Base-by-base conservation (phyloP, 2,329 filamentous ascomycete genomes). In the Epichloe sp. region DNA sequence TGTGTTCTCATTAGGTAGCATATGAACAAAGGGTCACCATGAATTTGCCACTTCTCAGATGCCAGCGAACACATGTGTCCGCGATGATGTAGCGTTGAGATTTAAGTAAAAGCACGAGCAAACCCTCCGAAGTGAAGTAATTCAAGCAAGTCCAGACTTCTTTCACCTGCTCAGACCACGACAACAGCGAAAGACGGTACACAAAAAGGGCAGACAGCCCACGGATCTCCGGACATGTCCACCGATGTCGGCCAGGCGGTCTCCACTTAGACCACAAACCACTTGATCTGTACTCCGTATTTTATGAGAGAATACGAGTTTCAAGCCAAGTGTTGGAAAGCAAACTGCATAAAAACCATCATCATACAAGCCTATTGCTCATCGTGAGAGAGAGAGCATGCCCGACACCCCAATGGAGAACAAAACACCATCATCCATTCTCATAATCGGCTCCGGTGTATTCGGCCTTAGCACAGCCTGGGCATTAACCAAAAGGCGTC, bases 401-500 rank as follows among this genome's bases (percentile, higher is more conserved):
- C 37, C 37, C 34, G 37, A 37, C 15, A 8, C 8, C 40, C 40
- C 49, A 49, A 68, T 68, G 66, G 58, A 63, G 50, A 37, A 19
- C 15, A 53, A 49, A 26, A 52, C 60, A 17, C 74, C 73, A 15
- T 62, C 65, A 44, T 77, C 76, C 19, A 74, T 87, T 59, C 73
- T 88, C 51, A 83, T 88, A 55, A 67, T 88, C 50, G 85, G 85
- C 51, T 78, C 78, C n/a, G 80, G 80, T 44, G 77, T 80, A 55
- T 83, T 83, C 57, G 80, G 80, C 56, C 75, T 78, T 51, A 65
- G 68, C 53, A 76, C 74, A 7, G 86, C 88, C 48, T 80, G 83
- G 56, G 76, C 86, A 14, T 77, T 96, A 45, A 72, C 83, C 53
- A 75, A 76, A 56, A 79, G 84, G 37, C 70, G 79, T 38, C 70